phyloP scores from a whole-genome alignment of 352 stramenopile genomes.

The Pythium coloratum region DNA sequence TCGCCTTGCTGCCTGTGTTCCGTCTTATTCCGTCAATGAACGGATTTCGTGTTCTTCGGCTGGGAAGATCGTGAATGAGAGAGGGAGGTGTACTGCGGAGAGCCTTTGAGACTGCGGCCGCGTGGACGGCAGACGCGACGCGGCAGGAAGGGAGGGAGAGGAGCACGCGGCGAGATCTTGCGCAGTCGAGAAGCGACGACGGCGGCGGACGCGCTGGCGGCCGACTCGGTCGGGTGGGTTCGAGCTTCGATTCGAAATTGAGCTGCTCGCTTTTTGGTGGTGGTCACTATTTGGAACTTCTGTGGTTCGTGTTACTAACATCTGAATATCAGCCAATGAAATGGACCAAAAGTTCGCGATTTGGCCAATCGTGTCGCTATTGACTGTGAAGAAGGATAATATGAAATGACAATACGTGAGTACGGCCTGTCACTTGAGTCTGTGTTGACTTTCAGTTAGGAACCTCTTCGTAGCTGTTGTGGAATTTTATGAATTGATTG shows the following conservation, averaged over 20 bases:
- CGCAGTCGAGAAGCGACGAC: background rate
- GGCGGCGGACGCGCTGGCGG: background rate
- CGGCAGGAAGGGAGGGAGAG: background rate
- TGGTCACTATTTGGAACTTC: background rate
- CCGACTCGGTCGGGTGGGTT: background rate
- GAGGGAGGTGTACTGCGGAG: background rate
- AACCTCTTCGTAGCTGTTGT: background rate
- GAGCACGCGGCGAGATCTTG: background rate
- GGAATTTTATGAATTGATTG: too few species aligned
- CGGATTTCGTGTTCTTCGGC: too few species aligned
- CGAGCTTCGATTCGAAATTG: background rate
- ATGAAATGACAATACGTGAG: conserved; percentile 2
- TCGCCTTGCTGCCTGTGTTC: too few species aligned
- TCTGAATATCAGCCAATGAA: background rate
- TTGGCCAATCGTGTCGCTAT: background rate
- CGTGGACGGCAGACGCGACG: background rate
- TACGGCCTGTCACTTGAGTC: background rate
- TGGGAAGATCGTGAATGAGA: background rate
- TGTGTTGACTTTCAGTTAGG: conserved; percentile 13
- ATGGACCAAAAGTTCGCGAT: background rate
- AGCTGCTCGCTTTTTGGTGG: background rate
- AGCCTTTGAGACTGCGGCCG: background rate
- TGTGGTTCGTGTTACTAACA: background rate
- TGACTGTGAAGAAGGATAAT: background rate
- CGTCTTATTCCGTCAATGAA: too few species aligned